These are phyloP conservation scores for Fusarium tanahbumbuense DNA, from an alignment of 2,329 filamentous ascomycete genomes.

Conservation along the genomic window DNA sequence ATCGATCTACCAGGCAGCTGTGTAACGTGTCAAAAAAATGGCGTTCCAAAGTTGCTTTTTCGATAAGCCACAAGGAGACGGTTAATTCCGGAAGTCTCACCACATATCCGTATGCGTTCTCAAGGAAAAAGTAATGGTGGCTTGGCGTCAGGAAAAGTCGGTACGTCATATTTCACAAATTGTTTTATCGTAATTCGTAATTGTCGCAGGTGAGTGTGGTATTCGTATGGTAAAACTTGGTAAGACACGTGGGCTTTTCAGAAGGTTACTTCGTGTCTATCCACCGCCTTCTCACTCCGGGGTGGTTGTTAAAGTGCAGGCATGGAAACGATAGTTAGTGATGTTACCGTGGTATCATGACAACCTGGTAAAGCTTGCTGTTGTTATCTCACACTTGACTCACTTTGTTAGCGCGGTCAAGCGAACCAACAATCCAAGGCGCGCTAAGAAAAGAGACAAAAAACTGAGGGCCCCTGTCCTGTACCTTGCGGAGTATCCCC, in stretches of 20 bases:
- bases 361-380: neutral
- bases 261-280: neutral
- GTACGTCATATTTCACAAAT: neutral
- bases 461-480: neutral
- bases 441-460: neutral
- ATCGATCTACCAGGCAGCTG: neutral
- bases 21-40: neutral
- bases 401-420: neutral
- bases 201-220: neutral
- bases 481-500: neutral
- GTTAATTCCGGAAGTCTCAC: neutral
- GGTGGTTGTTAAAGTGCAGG: neutral
- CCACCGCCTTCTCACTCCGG: neutral
- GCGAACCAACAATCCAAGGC: neutral
- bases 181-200: neutral
- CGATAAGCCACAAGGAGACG: neutral
- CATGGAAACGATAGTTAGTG: neutral
- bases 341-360: neutral
- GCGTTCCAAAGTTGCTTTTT: neutral
- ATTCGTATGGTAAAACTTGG: neutral
- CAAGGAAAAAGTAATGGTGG: neutral
- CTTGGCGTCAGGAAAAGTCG: neutral
- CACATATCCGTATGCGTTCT: neutral
- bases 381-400: neutral
- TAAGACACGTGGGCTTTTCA: neutral